phyloP scores from a whole-genome alignment of 495 filamentous ascomycete species.

The Filosporella fistucella region DNA sequence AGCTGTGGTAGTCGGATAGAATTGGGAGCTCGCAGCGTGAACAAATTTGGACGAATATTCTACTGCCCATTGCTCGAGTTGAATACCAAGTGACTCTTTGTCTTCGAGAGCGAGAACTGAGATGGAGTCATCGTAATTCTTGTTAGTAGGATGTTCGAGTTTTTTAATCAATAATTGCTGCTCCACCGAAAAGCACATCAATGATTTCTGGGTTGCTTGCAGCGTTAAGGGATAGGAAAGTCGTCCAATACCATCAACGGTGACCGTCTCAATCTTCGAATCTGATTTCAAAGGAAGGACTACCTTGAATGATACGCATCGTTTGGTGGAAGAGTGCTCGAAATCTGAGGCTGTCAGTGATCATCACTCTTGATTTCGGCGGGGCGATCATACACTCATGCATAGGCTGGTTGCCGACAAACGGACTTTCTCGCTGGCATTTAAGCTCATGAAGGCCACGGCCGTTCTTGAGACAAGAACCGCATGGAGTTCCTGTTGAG shows the following conservation, averaged over 20 bases:
- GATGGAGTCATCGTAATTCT: too few relatives aligned
- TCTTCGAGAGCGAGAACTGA: slow-evolving; percentile 9
- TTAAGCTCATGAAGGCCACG: slow-evolving; percentile 15
- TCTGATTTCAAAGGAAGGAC: neutral
- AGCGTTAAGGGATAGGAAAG: slow-evolving; percentile 13
- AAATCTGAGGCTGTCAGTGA: slow-evolving; percentile 13
- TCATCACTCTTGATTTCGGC: neutral
- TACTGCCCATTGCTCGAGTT: slow-evolving; percentile 17
- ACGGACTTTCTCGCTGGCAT: slow-evolving; percentile 19
- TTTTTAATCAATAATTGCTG: too few relatives aligned
- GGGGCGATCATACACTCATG: slow-evolving; percentile 14
- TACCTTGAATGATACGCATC: slow-evolving; percentile 10
- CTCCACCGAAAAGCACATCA: too few relatives aligned
- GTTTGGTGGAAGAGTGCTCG: slow-evolving; percentile 11
- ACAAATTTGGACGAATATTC: slow-evolving; percentile 19
- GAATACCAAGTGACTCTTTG: neutral
- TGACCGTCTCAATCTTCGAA: slow-evolving; percentile 4
- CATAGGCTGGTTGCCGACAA: slow-evolving; percentile 13
- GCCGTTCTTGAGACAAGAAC: slow-evolving; percentile 15
- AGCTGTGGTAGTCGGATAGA: slow-evolving; percentile 13
- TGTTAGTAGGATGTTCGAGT: too few relatives aligned
- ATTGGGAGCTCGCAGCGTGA: slow-evolving; percentile 11
- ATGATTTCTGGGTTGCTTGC: neutral
- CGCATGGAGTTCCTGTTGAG: slow-evolving; percentile 17
- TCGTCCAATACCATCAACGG: slow-evolving; percentile 12